Conservation (phyloP, 129 eudicot genomes). For the Chrysanthemum seticuspe region DNA sequence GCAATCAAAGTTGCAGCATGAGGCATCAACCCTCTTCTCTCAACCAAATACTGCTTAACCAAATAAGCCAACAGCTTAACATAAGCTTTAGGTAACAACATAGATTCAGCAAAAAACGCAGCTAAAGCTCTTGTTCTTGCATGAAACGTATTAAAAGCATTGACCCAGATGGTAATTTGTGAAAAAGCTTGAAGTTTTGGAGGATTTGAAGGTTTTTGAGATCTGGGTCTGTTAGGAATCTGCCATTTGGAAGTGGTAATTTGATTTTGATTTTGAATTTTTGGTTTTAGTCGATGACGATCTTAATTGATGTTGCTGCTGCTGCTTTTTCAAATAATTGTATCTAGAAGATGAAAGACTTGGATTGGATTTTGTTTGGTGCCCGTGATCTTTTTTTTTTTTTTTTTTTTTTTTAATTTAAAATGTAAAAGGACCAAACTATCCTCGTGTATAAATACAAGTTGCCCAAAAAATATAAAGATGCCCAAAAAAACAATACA, state of each 20-base stretch:
- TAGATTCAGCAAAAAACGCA: constrained; percentile 89
- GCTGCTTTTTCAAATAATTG: no score
- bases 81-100: constrained; percentile 68
- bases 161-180: constrained; percentile 73
- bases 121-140: constrained; percentile 78
- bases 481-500: no score
- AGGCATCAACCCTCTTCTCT: constrained; percentile 73
- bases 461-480: no score
- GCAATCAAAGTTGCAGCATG: constrained; percentile 77
- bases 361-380: no score
- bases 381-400: no score
- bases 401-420: no score
- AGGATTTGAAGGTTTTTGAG: constrained; percentile 63
- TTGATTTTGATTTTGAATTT: no score
- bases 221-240: constrained; percentile 55
- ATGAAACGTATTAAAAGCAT: constrained; percentile 63
- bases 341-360: no score
- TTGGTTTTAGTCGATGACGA: no score
- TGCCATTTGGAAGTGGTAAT: constrained; percentile 56
- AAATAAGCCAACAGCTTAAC: constrained; percentile 59
- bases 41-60: constrained; percentile 74
- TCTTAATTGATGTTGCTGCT: no score
- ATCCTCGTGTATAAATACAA: no score
- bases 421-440: no score
- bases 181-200: constrained; percentile 43